Percentiles rank a stretch among this genome's conserved stretches.
Evolutionary conservation across 257 asterid genomes (phyloP).

Genomic region (Ilex aquifolium): DNA sequence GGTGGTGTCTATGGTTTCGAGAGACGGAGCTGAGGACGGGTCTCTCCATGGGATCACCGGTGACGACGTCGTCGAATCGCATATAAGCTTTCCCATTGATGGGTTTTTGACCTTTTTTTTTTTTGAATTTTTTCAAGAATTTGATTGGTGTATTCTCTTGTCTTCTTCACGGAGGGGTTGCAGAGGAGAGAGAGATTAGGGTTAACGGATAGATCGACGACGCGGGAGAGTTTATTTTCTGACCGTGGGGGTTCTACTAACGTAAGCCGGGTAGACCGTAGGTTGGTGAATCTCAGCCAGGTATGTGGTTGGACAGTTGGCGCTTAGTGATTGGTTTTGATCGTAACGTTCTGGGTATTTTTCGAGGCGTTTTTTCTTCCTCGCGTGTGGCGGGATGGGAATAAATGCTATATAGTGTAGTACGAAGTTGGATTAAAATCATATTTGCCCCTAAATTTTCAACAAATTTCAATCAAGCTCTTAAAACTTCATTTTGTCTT

Average conservation of each 20-base stretch:
- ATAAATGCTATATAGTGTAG: no score
- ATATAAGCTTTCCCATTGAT: constrained; percentile 78
- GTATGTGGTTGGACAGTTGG: constrained; percentile 17
- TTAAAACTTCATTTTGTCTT: no score
- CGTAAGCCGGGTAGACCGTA: constrained; percentile 10
- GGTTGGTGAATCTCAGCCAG: constrained; percentile 5
- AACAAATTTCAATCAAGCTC: no score
- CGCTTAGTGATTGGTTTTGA: constrained; percentile 3
- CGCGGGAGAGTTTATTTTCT: constrained; percentile 16
- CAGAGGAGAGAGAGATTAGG: constrained; percentile 20
- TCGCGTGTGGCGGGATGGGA: no score
- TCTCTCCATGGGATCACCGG: constrained; percentile 85
- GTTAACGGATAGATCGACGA: constrained; percentile 61
- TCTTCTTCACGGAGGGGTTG: constrained; percentile 20
- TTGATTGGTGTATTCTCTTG: background rate
- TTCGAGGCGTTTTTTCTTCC: constrained; percentile 15
- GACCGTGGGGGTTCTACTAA: constrained; percentile 4
- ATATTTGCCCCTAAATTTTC: no score
- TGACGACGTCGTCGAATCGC: constrained; percentile 84
- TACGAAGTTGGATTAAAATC: no score
- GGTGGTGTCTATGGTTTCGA: constrained; percentile 3
- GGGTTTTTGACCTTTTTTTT: background rate
- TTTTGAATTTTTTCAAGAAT: background rate
- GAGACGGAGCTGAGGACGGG: constrained; percentile 57
- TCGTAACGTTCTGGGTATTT: constrained; percentile 28